These are phyloP conservation scores for Leccinum barrowsii DNA, from an alignment of 768 basidiomycete species.

Conservation along the genomic window DNA sequence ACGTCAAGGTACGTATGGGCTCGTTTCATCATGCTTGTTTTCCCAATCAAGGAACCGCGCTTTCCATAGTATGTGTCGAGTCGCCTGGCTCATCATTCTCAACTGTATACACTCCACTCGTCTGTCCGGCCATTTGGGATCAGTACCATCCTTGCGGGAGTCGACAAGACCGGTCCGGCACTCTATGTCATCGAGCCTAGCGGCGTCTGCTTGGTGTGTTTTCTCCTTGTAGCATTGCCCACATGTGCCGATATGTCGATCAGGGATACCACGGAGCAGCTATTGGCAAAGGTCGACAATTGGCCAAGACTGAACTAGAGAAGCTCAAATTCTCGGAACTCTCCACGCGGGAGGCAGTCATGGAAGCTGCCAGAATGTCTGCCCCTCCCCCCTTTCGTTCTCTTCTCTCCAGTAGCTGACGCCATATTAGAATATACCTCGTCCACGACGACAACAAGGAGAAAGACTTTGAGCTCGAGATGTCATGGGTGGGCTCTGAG, in stretches of 20 bases:
- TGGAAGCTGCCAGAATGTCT: conserved; percentile 94
- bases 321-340: conserved; percentile 87
- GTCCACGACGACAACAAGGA: conserved; percentile 98
- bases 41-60: not conserved
- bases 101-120: conserved; percentile 96
- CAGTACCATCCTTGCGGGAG: conserved; percentile 84
- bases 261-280: conserved; percentile 96
- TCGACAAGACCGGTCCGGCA: conserved; percentile 84
- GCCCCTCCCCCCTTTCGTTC: conserved; percentile 26
- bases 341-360: conserved; percentile 78
- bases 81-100: conserved; percentile 84
- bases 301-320: conserved; percentile 98
- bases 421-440: conserved; percentile 74
- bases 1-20: conserved; percentile 63
- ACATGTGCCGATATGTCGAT: not conserved
- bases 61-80: conserved; percentile 54
- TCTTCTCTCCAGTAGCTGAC: conserved; percentile 6
- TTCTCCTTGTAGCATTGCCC: not conserved
- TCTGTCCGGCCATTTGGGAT: conserved; percentile 97
- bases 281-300: conserved; percentile 96
- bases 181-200: conserved; percentile 94
- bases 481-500: conserved; percentile 93
- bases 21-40: not conserved
- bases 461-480: conserved; percentile 96
- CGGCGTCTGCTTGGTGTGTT: conserved; percentile 81